Conservation (phyloP, 148 eudicot species). For the Limonium bicolor region DNA sequence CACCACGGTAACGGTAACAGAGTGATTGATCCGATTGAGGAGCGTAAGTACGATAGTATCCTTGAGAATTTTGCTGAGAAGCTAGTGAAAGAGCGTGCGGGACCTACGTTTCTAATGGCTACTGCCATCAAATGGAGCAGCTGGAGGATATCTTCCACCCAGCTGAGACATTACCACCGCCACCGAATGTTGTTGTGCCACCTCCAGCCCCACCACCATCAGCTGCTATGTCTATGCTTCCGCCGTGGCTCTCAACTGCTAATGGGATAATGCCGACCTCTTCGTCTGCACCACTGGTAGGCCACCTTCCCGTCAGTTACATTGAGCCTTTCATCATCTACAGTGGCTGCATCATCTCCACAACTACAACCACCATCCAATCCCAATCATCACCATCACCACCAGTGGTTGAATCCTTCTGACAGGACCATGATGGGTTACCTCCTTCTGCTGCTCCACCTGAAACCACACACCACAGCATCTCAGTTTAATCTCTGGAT, state of each 20-base stretch:
- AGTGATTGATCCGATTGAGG: slow-evolving; percentile 38
- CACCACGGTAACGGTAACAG: slow-evolving; percentile 11
- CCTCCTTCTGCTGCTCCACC: slow-evolving; percentile 38
- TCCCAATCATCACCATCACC: not conserved
- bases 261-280: slow-evolving; percentile 2
- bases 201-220: slow-evolving; percentile 11
- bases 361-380: not conserved
- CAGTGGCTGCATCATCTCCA: slow-evolving; percentile 18
- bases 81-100: slow-evolving; percentile 44
- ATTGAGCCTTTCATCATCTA: slow-evolving; percentile 47
- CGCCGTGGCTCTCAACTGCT: slow-evolving; percentile 60
- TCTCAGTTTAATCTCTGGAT: too few species aligned
- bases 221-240: slow-evolving; percentile 20
- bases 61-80: slow-evolving; percentile 73
- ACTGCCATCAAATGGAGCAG: too few species aligned
- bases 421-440: too few species aligned
- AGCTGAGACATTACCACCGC: too few species aligned
- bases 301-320: slow-evolving; percentile 60
- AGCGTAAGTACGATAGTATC: slow-evolving; percentile 52
- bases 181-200: slow-evolving; percentile 4
- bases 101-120: slow-evolving; percentile 28
- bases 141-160: slow-evolving; percentile 34
- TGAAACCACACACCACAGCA: slow-evolving; percentile 15
- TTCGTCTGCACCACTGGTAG: not conserved
- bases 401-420: too few species aligned